Percentiles rank a stretch among this genome's conserved stretches.
Conservation (phyloP, 805 yeast genomes). For the Pichia cephalocereana region DNA sequence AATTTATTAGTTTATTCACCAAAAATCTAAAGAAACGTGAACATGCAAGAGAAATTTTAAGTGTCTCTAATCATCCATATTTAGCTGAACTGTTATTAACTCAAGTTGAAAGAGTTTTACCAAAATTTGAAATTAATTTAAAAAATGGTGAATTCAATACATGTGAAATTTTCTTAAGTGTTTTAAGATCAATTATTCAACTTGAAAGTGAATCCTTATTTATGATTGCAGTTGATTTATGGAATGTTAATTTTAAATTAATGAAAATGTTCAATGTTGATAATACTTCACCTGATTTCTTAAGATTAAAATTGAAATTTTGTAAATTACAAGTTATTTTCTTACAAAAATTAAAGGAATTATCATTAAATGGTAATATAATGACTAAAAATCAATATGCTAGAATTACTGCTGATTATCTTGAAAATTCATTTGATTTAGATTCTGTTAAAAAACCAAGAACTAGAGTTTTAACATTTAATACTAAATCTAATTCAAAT, state of each 20-base stretch:
- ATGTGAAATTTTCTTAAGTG: constrained; percentile 23
- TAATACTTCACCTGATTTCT: constrained; percentile 16
- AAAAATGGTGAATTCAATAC: constrained; percentile 15
- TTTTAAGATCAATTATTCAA: constrained; percentile 21
- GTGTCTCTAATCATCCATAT: constrained; percentile 38
- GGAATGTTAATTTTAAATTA: constrained; percentile 19
- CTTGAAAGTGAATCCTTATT: constrained; percentile 20
- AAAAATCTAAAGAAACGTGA: constrained; percentile 41
- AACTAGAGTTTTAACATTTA: constrained; percentile 2
- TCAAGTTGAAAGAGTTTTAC: constrained; percentile 14
- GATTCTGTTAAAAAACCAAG: neutral
- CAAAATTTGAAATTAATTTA: constrained; percentile 19
- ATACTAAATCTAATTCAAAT: neutral
- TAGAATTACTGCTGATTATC: constrained; percentile 24
- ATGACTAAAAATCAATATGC: constrained; percentile 25
- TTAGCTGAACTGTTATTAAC: constrained; percentile 19
- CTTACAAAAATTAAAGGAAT: constrained; percentile 18
- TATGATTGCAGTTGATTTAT: constrained; percentile 18
- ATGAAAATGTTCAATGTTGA: constrained; percentile 17
- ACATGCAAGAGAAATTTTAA: constrained; percentile 60
- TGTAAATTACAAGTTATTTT: constrained; percentile 24
- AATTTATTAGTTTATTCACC: constrained; percentile 19
- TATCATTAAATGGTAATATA: constrained; percentile 24
- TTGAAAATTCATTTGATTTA: constrained; percentile 25
- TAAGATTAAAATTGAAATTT: constrained; percentile 23